Conservation (phyloP, 768 basidiomycete species). For the Leucocoprinus sp. region DNA sequence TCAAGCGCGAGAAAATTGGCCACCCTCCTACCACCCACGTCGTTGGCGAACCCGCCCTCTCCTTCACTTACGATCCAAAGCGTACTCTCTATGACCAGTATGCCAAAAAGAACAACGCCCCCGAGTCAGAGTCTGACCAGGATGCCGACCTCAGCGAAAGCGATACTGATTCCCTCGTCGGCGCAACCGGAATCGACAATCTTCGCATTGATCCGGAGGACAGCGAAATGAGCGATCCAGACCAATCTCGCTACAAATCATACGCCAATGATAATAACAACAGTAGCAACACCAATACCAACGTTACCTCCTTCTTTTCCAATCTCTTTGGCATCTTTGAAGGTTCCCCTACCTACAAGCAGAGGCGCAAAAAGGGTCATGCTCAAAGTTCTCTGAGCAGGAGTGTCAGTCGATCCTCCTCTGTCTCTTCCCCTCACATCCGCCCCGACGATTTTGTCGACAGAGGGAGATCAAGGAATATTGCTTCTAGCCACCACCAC, state of each 20-base stretch:
- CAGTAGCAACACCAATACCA: constrained; percentile 12
- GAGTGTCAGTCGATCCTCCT: constrained; percentile 4
- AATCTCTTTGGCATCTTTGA: constrained; percentile 62
- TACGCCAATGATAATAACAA: constrained; percentile 64
- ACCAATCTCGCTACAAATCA: constrained; percentile 26
- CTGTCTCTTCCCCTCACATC: constrained; percentile 12
- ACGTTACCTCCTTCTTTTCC: constrained; percentile 7
- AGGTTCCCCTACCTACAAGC: constrained; percentile 84
- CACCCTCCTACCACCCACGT: constrained; percentile 73
- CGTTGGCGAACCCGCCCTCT: constrained; percentile 73
- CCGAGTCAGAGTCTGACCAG: constrained; percentile 30
- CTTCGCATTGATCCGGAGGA: constrained; percentile 14
- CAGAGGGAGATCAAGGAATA: constrained; percentile 18
- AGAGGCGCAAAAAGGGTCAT: constrained; percentile 62
- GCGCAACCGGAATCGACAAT: constrained; percentile 9
- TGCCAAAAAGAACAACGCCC: constrained; percentile 38
- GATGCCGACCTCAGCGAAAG: constrained; percentile 19
- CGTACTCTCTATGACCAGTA: constrained; percentile 88
- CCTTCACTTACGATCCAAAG: constrained; percentile 84
- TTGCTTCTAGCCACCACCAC: constrained; percentile 12
- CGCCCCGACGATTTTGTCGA: constrained; percentile 26
- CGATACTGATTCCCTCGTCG: constrained; percentile 18
- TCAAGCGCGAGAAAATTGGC: constrained; percentile 92
- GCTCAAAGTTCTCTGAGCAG: constrained; percentile 9
- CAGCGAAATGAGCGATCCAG: constrained; percentile 12